Evolutionary conservation across 2,329 filamentous ascomycete species (phyloP).

Genomic region (Fusarium sp.): DNA sequence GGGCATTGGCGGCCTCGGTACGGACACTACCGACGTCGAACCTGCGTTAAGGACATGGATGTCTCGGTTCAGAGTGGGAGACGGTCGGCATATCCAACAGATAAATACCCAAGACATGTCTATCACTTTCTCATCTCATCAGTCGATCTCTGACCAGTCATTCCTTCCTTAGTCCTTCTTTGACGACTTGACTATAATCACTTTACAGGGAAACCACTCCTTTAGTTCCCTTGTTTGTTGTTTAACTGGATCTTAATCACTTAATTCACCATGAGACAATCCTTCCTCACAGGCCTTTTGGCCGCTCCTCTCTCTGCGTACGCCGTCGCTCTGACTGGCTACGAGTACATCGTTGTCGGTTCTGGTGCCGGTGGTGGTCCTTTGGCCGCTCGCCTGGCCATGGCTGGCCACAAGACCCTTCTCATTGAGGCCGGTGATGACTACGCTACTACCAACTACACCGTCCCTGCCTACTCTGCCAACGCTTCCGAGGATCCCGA

Average conservation of each 20-base stretch:
- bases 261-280: conserved; percentile 31
- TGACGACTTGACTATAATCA: conserved; percentile 2
- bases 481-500: conserved; percentile 66
- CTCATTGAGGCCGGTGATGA: conserved; percentile 73
- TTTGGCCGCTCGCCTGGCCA: conserved; percentile 67
- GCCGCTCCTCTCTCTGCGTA: conserved; percentile 27
- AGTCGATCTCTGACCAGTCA: conserved; percentile 10
- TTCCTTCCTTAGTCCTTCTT: conserved; percentile 13
- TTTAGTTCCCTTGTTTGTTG: conserved; percentile 3
- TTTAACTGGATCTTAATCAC: neutral
- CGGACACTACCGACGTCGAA: conserved; percentile 2
- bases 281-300: conserved; percentile 24
- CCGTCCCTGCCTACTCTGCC: conserved; percentile 65
- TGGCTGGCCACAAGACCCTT: conserved; percentile 69
- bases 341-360: conserved; percentile 72
- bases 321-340: conserved; percentile 40
- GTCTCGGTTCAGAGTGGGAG: neutral
- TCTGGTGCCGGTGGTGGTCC: conserved; percentile 71
- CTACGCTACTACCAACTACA: conserved; percentile 62
- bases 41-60: neutral
- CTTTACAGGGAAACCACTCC: conserved; percentile 10
- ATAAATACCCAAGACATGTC: conserved; percentile 8
- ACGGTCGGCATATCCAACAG: neutral
- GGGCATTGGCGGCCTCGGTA: neutral
- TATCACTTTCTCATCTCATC: neutral